A percentile compares a stretch with the other conserved stretches of the same genome.
Evolutionary conservation across 352 stramenopile genomes (phyloP).

Genomic region (Globisporangium cylindrosporum): DNA sequence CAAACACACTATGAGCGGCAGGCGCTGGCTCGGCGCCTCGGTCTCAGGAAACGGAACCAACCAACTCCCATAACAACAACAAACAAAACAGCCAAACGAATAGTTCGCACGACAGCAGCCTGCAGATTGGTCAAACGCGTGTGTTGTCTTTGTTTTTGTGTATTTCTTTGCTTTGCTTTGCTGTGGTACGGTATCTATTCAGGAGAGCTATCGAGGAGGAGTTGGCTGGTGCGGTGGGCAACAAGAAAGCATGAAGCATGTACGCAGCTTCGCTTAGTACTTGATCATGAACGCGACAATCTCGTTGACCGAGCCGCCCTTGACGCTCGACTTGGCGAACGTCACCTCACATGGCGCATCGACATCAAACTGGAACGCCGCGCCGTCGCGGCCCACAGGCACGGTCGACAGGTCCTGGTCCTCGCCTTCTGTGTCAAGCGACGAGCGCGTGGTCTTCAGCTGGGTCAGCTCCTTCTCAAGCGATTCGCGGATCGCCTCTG

Average conservation of each 20-base stretch:
- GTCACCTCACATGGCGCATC: conserved; percentile 77
- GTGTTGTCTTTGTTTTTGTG: not conserved
- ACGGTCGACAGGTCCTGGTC: conserved; percentile 68
- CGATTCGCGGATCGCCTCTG: conserved; percentile 48
- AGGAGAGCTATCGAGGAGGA: not conserved
- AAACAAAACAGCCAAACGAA: not conserved
- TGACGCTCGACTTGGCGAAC: conserved; percentile 73
- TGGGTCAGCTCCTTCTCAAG: conserved; percentile 84
- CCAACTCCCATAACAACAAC: not conserved
- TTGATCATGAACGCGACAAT: conserved; percentile 72
- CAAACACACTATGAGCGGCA: not conserved
- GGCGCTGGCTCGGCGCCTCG: not conserved
- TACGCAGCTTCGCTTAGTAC: conserved; percentile 33
- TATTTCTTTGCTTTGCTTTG: not conserved
- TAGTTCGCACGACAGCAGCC: not conserved
- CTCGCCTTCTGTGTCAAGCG: conserved; percentile 78
- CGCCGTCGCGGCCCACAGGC: conserved; percentile 72
- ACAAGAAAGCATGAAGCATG: not conserved
- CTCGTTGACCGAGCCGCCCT: conserved; percentile 56
- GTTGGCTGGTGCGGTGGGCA: not conserved
- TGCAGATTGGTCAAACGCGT: not conserved
- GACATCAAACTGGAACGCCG: conserved; percentile 73
- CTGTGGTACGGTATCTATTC: conserved; percentile 2
- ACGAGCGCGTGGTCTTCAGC: conserved; percentile 85
- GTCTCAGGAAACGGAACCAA: not conserved